Evolutionary conservation across 2,329 filamentous ascomycete genomes (phyloP).

Genomic region (Daldinia sp.): DNA sequence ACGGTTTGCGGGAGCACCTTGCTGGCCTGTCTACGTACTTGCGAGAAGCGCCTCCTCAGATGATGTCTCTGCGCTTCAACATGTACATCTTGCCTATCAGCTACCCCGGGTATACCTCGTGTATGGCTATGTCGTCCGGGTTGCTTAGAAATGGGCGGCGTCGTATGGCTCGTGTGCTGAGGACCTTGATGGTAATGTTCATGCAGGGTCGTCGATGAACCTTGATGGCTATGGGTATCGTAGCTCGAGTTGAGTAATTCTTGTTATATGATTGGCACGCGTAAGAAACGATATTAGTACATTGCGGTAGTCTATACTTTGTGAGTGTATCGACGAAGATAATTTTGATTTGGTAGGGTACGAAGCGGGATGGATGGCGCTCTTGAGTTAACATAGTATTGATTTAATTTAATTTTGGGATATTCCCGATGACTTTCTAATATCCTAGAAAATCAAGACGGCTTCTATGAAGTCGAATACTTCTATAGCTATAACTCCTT

Average conservation of each 20-base stretch:
- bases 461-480: no score
- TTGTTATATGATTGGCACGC: not conserved
- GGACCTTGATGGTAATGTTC: conserved; percentile 30
- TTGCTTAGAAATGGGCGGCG: not conserved
- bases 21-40: not conserved
- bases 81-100: not conserved
- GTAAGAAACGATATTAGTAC: not conserved
- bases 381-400: no score
- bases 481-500: no score
- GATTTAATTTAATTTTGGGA: no score
- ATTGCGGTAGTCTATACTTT: not conserved
- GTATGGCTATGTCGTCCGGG: not conserved
- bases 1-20: not conserved
- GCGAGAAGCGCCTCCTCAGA: not conserved
- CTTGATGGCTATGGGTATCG: conserved; percentile 30
- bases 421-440: no score
- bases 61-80: not conserved
- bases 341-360: no score
- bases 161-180: not conserved
- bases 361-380: no score
- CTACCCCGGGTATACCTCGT: not conserved
- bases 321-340: no score
- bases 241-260: conserved; percentile 30
- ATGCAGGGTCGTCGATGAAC: conserved; percentile 20
- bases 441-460: no score